These are phyloP conservation scores for Drosera spatulata DNA, from an alignment of 179 eudicot species.

Conservation along the genomic window DNA sequence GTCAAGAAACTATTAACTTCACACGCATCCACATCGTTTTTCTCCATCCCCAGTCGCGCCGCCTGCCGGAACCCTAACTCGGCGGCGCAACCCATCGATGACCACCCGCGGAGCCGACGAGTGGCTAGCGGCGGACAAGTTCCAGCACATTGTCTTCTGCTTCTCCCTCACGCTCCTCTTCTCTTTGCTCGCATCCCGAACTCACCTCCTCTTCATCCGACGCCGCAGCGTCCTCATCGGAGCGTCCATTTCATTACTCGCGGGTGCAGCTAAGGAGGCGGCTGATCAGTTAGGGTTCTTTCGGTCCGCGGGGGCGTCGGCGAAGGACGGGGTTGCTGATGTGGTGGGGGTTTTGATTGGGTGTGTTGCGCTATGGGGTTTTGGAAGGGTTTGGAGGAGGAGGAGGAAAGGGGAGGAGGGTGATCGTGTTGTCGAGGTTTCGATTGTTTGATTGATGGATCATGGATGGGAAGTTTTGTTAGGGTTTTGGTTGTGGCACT, in stretches of 20 bases:
- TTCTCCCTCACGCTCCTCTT: conserved; percentile 45
- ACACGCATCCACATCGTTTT: too few relatives aligned
- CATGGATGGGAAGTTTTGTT: background rate
- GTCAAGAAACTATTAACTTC: too few relatives aligned
- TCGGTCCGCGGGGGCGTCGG: conserved; percentile 81
- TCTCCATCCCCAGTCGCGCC: too few relatives aligned
- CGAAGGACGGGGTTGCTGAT: conserved; percentile 64
- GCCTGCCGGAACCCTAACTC: too few relatives aligned
- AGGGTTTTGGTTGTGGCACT: too few relatives aligned
- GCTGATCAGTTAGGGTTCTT: conserved; percentile 85
- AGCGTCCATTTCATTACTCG: conserved; percentile 43
- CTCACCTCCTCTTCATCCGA: conserved; percentile 42
- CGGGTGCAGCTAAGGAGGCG: conserved; percentile 83
- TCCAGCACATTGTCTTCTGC: conserved; percentile 66
- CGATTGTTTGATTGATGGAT: conserved; percentile 23
- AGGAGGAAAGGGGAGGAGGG: conserved; percentile 8
- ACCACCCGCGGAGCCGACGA: background rate
- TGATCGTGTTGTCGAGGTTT: conserved; percentile 13
- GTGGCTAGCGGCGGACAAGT: conserved; percentile 73
- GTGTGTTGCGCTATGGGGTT: conserved; percentile 24
- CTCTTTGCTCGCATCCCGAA: conserved; percentile 35
- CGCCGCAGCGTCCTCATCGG: conserved; percentile 41
- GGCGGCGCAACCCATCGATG: too few relatives aligned
- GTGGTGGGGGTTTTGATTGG: conserved; percentile 48
- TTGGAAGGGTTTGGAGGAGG: conserved; percentile 5